Evolutionary conservation across 2,329 filamentous ascomycete genomes (phyloP), one percentile per base, ranked within the genome.

Genomic region (Rhinocladiella similis): DNA sequence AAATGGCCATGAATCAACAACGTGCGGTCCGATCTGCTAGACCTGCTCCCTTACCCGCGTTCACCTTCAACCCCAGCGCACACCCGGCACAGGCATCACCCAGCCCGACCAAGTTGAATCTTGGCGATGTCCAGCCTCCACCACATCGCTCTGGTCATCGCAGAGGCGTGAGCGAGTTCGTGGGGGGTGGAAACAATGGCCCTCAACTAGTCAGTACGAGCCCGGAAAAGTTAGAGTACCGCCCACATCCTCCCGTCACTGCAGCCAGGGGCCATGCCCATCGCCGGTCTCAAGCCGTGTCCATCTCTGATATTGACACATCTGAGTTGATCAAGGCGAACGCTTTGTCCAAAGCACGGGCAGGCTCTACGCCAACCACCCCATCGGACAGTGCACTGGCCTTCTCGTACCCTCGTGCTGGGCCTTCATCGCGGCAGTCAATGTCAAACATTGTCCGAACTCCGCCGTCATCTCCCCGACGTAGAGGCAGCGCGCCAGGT

Each of bases 121-220:
- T 59, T 50, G 46, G 22, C 12, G 54, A 63, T 12, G 35, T 41
- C 12, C 57, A 61, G 16, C 56, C 18, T 41, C 38, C 47, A 41
- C 22, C 55, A 4, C 47, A 50, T 39, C 50, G 53, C 14, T 50
- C 51, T 27, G 85, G 86, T 19, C 89, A 91, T 68, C 82, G 87
- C 66, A 83, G 92, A 66, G 89, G 89, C 52, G 88, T 86, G 25
- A 96, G 91, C 69, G 91, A 96, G 70, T 91, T 95, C 67, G 89
- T 95, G 46, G 88, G 75, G 46, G 88, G 87, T 65, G 74, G 74
- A 42, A 74, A 50, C 27, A 72, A 74, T 56, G 76, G 66, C 62
- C 72, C 65, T 75, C 77, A 66, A 68, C 73, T 67, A 55, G 47
- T 68, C 67, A 46, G 59, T 57, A 47, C 70, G 60, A 73, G 72